Evolutionary conservation across 2,329 filamentous ascomycete species (phyloP), one percentile per base, ranked within the genome.

Genomic region (Cytospora piceicola): DNA sequence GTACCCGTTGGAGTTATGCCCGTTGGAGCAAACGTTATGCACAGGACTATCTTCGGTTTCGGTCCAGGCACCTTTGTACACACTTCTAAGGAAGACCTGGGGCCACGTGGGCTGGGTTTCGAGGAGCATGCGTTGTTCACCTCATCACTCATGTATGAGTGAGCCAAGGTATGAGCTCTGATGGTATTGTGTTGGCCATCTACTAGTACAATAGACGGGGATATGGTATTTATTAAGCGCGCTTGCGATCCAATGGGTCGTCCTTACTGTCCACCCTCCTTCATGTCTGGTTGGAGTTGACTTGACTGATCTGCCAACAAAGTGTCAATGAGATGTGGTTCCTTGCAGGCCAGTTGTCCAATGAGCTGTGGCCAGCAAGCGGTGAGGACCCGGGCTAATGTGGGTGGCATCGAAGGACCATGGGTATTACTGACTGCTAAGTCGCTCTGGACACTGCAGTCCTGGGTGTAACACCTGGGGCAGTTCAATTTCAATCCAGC

Each of bases 281-380:
- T 3, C 46, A 49, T 20, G 46, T 12, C 9, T 49, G 46, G 46
- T 24, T 49, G 46, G 46, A 49, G 46, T 12, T 49, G 46, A n/a
- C 4, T 49, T 49, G 46, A 7, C 24, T 49, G 46, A 49, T 12
- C 46, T 49, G 46, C 11, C 46, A 49, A 24, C 22, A 12, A n/a
- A 42, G 8, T 24, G 46, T 49, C n/a, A 12, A 12, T 24, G 46
- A 49, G 46, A 22, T 49, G 46, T 49, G 46, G 46, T 49, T 49
- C 46, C 46, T 49, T 49, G 46, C 46, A 49, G 46, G 7, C n/a
- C n/a, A 49, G 22, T 24, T 24, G 46, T 14, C 46, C 46, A 49
- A 24, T 49, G n/a, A 49, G 46, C n/a, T 49, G n/a, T 49, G 46
- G 46, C n/a, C 46, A 49, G 46, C 46, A 49, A 24, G 46, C 46